Base-by-base conservation (phyloP, 2,329 filamentous ascomycete genomes). In the Stemphylium lycopersici region DNA sequence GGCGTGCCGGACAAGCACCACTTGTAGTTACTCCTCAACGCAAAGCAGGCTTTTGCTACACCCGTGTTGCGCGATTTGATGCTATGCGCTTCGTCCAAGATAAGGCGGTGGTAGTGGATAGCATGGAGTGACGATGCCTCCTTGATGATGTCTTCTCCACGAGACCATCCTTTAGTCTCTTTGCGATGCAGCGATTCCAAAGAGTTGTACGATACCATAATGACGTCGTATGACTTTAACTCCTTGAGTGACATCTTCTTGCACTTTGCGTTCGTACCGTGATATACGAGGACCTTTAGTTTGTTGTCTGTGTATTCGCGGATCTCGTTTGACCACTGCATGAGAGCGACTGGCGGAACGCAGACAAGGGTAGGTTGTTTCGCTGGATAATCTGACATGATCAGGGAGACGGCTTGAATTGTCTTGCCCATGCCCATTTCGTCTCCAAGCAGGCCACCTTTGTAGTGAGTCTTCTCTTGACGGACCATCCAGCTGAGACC, bases 391-490 rank as follows among this genome's bases (percentile, higher is more conserved):
- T 98, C 93, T 0, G 93, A 97, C 95, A 98, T 98, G 75, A 99
- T 92, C 39, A 99, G 83, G 3, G 93, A 97, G 15, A 99, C 95
- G 2, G 95, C 93, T 76, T 99, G 95, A 45, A 99, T 98, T 0
- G 95, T 99, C 79, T 99, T 99, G 44, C 95, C 95, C 78, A 99
- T 90, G 16, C 95, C 95, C 95, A 99, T 99, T 77, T 99, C 95
- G 66, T 99, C 95, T 55, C 95, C 95, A 2, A 99, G 83, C 2
- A 99, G 81, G 12, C 95, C 95, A 15, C 95, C 95, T 69, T 87
- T 90, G 84, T 93, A 98, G 34, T 89, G 78, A 0, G 86, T 89
- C 76, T 90, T 81, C 73, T 99, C 95, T 83, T 98, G 96, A 50
- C 84, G 87, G 56, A 84, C 86, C 91, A 99, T 96, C 95, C 95